These are phyloP conservation scores for Leishmania turanica DNA, from an alignment of 208 protist species.

Conservation along the genomic window DNA sequence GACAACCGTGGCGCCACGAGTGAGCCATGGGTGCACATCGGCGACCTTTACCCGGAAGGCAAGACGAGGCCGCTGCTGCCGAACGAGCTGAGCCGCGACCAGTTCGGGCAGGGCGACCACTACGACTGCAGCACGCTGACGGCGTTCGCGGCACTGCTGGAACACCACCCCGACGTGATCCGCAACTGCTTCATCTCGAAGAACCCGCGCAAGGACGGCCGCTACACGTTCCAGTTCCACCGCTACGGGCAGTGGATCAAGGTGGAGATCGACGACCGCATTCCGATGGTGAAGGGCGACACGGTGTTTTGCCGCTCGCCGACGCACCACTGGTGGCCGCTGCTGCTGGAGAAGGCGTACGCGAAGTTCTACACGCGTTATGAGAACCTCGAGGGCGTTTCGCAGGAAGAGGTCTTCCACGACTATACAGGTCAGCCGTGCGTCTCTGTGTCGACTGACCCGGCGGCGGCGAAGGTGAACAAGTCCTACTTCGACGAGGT, in stretches of 20 bases:
- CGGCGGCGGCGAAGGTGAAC: slow-evolving; percentile 34
- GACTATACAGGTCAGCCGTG: slow-evolving; percentile 67
- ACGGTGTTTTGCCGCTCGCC: slow-evolving; percentile 69
- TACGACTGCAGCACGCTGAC: slow-evolving; percentile 64
- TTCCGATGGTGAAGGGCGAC: slow-evolving; percentile 51
- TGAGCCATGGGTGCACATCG: slow-evolving; percentile 66
- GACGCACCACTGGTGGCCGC: slow-evolving; percentile 74
- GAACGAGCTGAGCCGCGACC: slow-evolving; percentile 40
- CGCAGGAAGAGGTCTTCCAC: slow-evolving; percentile 62
- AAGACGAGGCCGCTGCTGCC: slow-evolving; percentile 61
- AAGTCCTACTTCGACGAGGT: slow-evolving; percentile 46
- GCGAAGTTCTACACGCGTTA: slow-evolving; percentile 88
- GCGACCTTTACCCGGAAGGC: slow-evolving; percentile 69
- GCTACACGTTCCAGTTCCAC: slow-evolving; percentile 71
- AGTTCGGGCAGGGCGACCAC: slow-evolving; percentile 68
- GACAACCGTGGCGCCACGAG: slow-evolving; percentile 46
- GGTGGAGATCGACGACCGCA: slow-evolving; percentile 66
- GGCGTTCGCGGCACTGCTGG: slow-evolving; percentile 51
- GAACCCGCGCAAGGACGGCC: slow-evolving; percentile 56
- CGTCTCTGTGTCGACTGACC: slow-evolving; percentile 44
- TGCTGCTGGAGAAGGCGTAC: slow-evolving; percentile 75
- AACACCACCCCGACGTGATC: slow-evolving; percentile 54
- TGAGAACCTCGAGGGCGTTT: slow-evolving; percentile 53
- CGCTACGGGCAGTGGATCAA: slow-evolving; percentile 66
- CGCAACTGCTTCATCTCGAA: slow-evolving; percentile 53